Evolutionary conservation across 2,329 filamentous ascomycete genomes (phyloP).

Genomic region (Venturia nashicola): DNA sequence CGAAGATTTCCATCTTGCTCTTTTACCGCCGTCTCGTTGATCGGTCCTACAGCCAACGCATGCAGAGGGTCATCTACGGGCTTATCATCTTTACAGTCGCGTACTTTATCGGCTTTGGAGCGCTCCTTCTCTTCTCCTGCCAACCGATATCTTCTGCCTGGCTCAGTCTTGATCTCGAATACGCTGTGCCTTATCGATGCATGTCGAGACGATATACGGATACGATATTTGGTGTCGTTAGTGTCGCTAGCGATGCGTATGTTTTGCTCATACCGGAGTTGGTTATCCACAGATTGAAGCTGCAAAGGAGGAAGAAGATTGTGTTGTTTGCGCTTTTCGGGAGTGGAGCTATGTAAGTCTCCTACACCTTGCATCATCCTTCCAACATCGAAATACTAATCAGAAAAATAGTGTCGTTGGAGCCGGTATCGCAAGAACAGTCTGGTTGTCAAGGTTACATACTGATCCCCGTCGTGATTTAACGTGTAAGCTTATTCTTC

Average conservation of each 20-base stretch:
- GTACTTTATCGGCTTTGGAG: slow-evolving; percentile 15
- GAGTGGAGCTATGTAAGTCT: slow-evolving; percentile 6
- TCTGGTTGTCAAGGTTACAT: slow-evolving; percentile 17
- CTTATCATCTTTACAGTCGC: slow-evolving; percentile 15
- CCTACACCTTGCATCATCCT: not conserved
- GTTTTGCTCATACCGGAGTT: slow-evolving; percentile 14
- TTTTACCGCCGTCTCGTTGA: slow-evolving; percentile 21
- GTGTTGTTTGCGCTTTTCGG: slow-evolving; percentile 12
- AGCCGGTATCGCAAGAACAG: slow-evolving; percentile 21
- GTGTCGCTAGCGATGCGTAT: slow-evolving; percentile 14
- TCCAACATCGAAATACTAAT: not conserved
- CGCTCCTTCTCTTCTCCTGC: slow-evolving; percentile 19
- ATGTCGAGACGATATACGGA: slow-evolving; percentile 13
- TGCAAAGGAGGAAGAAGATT: slow-evolving; percentile 14
- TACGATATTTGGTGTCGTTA: slow-evolving; percentile 13
- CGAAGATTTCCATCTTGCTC: slow-evolving; percentile 21
- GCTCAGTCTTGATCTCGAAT: slow-evolving; percentile 17
- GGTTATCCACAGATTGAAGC: slow-evolving; percentile 13
- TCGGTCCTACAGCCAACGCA: slow-evolving; percentile 8
- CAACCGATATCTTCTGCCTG: slow-evolving; percentile 22
- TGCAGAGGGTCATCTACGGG: slow-evolving; percentile 17
- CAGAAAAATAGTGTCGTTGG: slow-evolving; percentile 13
- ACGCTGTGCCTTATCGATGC: slow-evolving; percentile 11
- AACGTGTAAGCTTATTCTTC: slow-evolving; percentile 12
- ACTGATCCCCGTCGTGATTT: slow-evolving; percentile 14